Conservation (phyloP, 2,329 filamentous ascomycete genomes). For the Aurifilum marmelostoma region DNA sequence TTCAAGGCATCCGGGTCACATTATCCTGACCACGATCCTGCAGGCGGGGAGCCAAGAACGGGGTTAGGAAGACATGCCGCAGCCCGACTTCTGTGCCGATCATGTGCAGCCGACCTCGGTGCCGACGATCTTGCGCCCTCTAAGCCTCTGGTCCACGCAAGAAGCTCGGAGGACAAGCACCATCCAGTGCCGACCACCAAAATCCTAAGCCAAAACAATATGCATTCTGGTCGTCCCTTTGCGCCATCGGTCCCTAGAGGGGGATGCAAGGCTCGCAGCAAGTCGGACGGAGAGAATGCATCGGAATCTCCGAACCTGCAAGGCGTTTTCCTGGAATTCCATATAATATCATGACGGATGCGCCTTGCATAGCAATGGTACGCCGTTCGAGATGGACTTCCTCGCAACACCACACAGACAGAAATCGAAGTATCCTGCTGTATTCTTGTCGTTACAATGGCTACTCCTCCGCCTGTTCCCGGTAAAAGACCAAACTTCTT, state of each 20-base stretch:
- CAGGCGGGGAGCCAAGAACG: background rate
- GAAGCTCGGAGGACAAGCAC: conserved; percentile 2
- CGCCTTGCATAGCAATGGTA: background rate
- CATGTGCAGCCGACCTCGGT: background rate
- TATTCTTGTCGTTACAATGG: background rate
- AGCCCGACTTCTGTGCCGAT: background rate
- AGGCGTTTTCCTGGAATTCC: background rate
- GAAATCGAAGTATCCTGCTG: no score
- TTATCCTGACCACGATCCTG: background rate
- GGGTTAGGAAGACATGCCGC: conserved; percentile 11
- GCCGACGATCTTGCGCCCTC: background rate
- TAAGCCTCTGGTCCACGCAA: background rate
- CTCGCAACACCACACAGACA: background rate
- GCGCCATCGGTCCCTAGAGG: background rate
- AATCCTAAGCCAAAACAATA: background rate
- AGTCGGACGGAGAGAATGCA: background rate
- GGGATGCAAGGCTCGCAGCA: background rate
- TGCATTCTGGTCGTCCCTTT: background rate
- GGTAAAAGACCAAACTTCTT: conserved; percentile 35
- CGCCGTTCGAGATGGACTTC: background rate
- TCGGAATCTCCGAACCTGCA: background rate
- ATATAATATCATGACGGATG: background rate
- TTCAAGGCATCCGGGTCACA: background rate
- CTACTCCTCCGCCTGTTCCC: background rate
- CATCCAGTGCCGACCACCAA: background rate